Conservation (phyloP, 768 basidiomycete genomes). For the Rhodotorula toruloides region DNA sequence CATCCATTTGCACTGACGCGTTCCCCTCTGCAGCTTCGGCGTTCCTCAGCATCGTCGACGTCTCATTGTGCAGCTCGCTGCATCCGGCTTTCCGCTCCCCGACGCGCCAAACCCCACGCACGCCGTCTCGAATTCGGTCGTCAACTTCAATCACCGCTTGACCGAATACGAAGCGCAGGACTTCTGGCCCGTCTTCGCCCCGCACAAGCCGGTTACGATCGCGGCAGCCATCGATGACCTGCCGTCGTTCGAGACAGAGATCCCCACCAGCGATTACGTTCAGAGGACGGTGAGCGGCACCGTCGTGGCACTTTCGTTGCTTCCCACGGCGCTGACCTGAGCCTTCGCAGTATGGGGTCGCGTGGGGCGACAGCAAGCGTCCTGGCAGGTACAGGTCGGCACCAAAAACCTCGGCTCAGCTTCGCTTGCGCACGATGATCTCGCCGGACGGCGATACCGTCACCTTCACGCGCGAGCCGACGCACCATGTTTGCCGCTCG, state of each 20-base stretch:
- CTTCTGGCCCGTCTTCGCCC: not conserved
- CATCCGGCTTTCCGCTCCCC: not conserved
- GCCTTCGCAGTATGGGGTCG: too few relatives aligned
- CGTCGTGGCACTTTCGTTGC: too few relatives aligned
- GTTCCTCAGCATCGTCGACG: conserved; percentile 8
- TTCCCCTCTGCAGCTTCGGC: conserved; percentile 2
- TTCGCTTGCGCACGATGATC: not conserved
- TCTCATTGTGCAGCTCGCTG: conserved; percentile 6
- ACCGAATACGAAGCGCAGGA: too few relatives aligned
- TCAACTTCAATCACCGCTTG: not conserved
- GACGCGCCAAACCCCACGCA: not conserved
- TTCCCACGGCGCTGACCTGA: too few relatives aligned
- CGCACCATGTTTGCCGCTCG: conserved; percentile 11
- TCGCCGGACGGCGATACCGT: too few relatives aligned
- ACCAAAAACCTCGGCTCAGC: not conserved
- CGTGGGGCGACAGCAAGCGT: too few relatives aligned
- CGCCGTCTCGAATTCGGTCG: not conserved
- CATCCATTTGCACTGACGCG: too few relatives aligned
- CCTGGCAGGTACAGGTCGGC: not conserved
- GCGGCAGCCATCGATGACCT: too few relatives aligned
- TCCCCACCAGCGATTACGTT: too few relatives aligned
- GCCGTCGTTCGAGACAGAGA: too few relatives aligned
- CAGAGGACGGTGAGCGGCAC: too few relatives aligned
- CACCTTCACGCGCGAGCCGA: too few relatives aligned
- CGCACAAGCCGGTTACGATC: not conserved